phyloP scores from a whole-genome alignment of 805 yeast species.

The Candida ficus region DNA sequence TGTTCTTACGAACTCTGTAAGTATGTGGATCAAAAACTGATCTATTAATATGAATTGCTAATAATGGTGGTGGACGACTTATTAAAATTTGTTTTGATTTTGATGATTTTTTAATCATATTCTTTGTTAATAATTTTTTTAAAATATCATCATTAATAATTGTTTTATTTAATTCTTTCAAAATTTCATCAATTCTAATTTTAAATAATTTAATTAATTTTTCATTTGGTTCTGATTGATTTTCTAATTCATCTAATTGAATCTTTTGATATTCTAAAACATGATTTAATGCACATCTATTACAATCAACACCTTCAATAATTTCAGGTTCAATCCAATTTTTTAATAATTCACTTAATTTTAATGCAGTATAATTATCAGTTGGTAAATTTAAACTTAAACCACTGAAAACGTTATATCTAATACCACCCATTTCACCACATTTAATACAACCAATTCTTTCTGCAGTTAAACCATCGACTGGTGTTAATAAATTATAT shows the following conservation, averaged over 20 bases:
- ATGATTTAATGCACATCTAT: slow-evolving; percentile 76
- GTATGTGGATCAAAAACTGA: slow-evolving; percentile 89
- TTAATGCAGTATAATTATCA: slow-evolving; percentile 35
- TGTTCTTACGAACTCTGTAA: slow-evolving; percentile 77
- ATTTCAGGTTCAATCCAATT: slow-evolving; percentile 78
- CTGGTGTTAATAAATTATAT: slow-evolving; percentile 71
- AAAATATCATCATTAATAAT: slow-evolving; percentile 79
- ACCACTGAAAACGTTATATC: slow-evolving; percentile 75
- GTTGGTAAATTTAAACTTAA: slow-evolving; percentile 65
- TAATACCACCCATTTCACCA: slow-evolving; percentile 91
- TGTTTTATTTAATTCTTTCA: slow-evolving; percentile 52
- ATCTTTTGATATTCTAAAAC: slow-evolving; percentile 46
- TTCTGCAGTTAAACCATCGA: slow-evolving; percentile 85
- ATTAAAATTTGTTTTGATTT: slow-evolving; percentile 82
- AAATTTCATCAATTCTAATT: slow-evolving; percentile 43
- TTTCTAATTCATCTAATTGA: slow-evolving; percentile 29
- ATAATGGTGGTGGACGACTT: slow-evolving; percentile 75
- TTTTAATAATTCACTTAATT: slow-evolving; percentile 48
- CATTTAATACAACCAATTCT: slow-evolving; percentile 87
- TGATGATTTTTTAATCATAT: slow-evolving; percentile 66
- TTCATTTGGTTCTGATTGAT: slow-evolving; percentile 16
- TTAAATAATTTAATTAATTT: slow-evolving; percentile 32
- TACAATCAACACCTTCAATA: slow-evolving; percentile 91
- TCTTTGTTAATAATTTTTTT: slow-evolving; percentile 65
- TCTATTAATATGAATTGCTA: slow-evolving; percentile 85